A percentile compares a stretch with the other conserved stretches of the same genome.
Evolutionary conservation across 768 basidiomycete species (phyloP).

Genomic region (Kwoniella sp.): DNA sequence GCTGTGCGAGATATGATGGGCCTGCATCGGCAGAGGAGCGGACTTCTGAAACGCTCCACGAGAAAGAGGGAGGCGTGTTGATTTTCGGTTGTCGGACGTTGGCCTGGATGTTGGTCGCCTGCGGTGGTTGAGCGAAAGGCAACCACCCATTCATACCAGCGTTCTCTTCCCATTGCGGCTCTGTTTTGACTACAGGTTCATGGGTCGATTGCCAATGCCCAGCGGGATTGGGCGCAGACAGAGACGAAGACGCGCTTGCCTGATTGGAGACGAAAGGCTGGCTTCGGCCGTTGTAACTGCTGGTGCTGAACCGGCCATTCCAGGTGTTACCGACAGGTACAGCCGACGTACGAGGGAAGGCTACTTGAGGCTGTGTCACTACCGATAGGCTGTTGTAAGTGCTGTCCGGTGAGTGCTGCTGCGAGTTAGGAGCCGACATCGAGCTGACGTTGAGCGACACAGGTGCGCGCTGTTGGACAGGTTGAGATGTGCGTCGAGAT

Average conservation of each 20-base stretch:
- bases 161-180: slow-evolving; percentile 8
- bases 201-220: neutral
- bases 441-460: neutral
- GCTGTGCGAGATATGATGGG: neutral
- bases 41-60: slow-evolving; percentile 18
- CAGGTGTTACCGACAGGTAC: neutral
- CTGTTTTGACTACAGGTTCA: neutral
- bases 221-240: neutral
- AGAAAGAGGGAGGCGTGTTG: slow-evolving; percentile 8
- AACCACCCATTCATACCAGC: slow-evolving; percentile 14
- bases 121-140: neutral
- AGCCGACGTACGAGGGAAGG: neutral
- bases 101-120: neutral
- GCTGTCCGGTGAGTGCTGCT: neutral
- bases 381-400: neutral
- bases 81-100: neutral
- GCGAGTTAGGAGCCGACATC: neutral
- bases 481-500: neutral
- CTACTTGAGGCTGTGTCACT: neutral
- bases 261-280: neutral
- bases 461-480: neutral
- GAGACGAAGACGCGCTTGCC: neutral
- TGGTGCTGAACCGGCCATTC: neutral
- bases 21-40: neutral
- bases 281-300: too few species aligned